Evolutionary conservation across 2,329 filamentous ascomycete species (phyloP), one percentile per base, ranked within the genome.

Genomic region (Clonostachys byssicola): DNA sequence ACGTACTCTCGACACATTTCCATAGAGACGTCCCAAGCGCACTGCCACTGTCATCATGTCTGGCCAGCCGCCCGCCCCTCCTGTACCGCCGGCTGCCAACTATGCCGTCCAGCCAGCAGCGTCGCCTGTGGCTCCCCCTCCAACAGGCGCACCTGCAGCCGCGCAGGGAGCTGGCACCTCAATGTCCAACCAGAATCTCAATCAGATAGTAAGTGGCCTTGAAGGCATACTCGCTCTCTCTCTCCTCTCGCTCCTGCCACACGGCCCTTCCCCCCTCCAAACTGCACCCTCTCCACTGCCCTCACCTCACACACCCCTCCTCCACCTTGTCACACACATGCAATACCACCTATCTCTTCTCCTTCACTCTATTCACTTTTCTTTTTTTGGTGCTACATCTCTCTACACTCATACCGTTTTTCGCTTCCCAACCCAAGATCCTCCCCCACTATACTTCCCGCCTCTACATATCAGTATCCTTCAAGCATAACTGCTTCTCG

Each of bases 161-260:
- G 23, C 46, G 20, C 38, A 42, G 12, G 49, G 47, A 12, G 58
- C 68, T 6, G 58, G 57, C 7, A 54, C 57, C 17, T 65, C 70
- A 10, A 85, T 90, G 69, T 90, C 87, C 3, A 90, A 92, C 52
- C 89, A 95, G 59, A 95, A 96, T 61, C 68, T 96, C 2, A 97
- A 97, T 59, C 91, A 96, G 57, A 97, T 97, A 67, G 92, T 96
- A 78, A 80, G 92, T 73, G 33, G 23, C 23, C 23, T 9, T 30
- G 23, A 30, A 9, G 23, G 23, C 23, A 10, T 30, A 9, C 23
- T 9, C 9, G 10, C 9, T 10, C 23, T 30, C 9, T 30, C 9
- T 30, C 8, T 30, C 23, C 16, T 46, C 42, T 52, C 10, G 47
- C 49, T 30, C 44, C 45, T 52, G n/a, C 23, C 8, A 14, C 23